These are phyloP conservation scores for Coffea humblotiana DNA, from an alignment of 305 asterid genomes.

Conservation along the genomic window DNA sequence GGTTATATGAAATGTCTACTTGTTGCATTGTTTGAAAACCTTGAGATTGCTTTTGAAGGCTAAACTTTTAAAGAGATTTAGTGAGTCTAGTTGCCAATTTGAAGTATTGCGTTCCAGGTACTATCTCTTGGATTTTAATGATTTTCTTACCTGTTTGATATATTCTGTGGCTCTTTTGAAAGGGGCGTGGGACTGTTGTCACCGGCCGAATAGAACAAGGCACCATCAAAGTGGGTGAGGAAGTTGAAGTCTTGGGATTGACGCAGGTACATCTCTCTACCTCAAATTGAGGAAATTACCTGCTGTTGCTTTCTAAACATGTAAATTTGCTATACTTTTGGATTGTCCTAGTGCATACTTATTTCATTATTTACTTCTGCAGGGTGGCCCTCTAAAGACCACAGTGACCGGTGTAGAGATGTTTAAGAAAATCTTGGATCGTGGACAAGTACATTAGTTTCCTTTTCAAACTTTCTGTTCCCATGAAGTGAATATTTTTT, in stretches of 20 bases:
- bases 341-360: not conserved
- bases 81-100: not conserved
- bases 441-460: not conserved
- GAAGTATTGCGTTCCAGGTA: not conserved
- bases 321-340: not conserved
- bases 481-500: not conserved
- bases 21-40: not conserved
- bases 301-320: slow-evolving; percentile 22
- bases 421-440: not conserved
- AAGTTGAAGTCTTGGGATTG: not conserved
- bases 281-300: not conserved
- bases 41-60: not conserved
- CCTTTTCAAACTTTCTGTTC: not conserved
- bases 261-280: not conserved
- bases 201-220: not conserved
- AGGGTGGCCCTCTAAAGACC: not conserved
- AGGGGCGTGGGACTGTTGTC: not conserved
- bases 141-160: not conserved
- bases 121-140: not conserved
- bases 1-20: not conserved
- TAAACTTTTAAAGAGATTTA: not conserved
- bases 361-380: not conserved
- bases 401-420: not conserved
- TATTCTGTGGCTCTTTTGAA: not conserved
- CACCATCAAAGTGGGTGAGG: not conserved